Evolutionary conservation across 345 rosid species (phyloP), one percentile per base, ranked within the genome.

Genomic region (Excoecaria agallocha): DNA sequence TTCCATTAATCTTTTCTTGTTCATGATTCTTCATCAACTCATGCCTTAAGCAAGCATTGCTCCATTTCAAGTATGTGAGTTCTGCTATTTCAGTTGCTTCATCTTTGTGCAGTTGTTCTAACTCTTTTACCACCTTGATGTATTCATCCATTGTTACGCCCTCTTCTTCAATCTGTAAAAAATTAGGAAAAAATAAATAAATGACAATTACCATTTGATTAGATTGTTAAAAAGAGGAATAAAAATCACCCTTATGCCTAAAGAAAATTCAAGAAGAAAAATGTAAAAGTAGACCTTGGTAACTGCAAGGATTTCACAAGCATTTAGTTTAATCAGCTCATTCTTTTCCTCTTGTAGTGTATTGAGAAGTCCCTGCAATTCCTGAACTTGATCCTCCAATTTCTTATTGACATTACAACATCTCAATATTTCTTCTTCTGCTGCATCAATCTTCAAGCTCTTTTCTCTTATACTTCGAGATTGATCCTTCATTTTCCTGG

Each of bases 11-110:
- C 24, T 5, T 43, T 43, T 43, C 78, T 24, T 56, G 75, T 43
- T 57, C 75, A 13, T 75, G 77, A 64, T 63, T 76, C 79, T 80
- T 82, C 82, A 79, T 83, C 69, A 89, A 75, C 75, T 87, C 87
- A 20, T 90, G 93, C 82, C 83, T 90, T 60, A 90, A 75, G 84
- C 96, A 94, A 16, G 91, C 94, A 74, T 89, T 88, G 64, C 83
- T 83, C 97, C 93, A 90, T 81, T 89, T 86, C 25, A 89, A 76
- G 86, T 74, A 82, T 19, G 77, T 80, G 67, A 89, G 72, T 60
- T 94, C 94, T 73, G 81, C 81, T 5, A 74, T 77, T 73, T 87
- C 93, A 0, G 79, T 81, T 0, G 81, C 79, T n/a, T 77, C 68
- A 2, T 82, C 92, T n/a, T 82, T 83, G 19, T 78, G 84, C 6